Base-by-base conservation (phyloP, 2,329 filamentous ascomycete genomes). In the Myriosclerotinia scirpicola region DNA sequence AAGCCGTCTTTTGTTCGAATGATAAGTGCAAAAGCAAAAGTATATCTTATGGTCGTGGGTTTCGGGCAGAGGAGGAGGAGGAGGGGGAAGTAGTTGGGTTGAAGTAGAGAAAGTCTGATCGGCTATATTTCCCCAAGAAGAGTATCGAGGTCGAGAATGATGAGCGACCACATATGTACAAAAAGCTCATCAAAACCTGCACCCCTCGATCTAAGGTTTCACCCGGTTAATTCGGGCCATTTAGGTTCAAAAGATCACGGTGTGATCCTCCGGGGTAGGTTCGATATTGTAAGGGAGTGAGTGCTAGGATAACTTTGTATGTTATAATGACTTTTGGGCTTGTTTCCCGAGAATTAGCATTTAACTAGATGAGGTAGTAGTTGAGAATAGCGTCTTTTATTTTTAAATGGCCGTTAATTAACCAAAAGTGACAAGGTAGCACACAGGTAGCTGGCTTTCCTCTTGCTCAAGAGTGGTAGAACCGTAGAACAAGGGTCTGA, bases 111-210 rank as follows among this genome's bases (percentile, higher is more conserved):
- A 60, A 60, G 30, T 50, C 56, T 50, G 42, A 60, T 60, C 42
- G 20, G 36, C 20, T 46, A 48, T 38, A 26, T 48, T 60, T 36
- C 22, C 42, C 38, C 38, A 20, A 48, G 20, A 36, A 60, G 48
- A 48, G 56, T 38, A 17, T 48, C 26, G 4, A 48, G 17, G 44
- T 64, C 55, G 42, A 46, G 54, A 52, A 66, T 54, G 68, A 69
- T 66, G 69, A 62, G 67, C 56, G 66, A 72, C 67, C 68, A 71
- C 66, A 73, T 71, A 73, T 71, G 71, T 71, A 72, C 60, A 59
- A 68, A 64, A 60, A 65, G 63, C 44, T 60, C 53, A 65, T 20
- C 55, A 55, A 55, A 55, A 30, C 59, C 38, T 53, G 68, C 68
- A 71, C 68, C 72, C 69, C 71, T 73, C 72, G 71, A 72, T 72